Percentiles rank a stretch among this genome's conserved stretches.
phyloP scores from a whole-genome alignment of 2,329 filamentous ascomycete species.

The Mollisiaceae sp. region DNA sequence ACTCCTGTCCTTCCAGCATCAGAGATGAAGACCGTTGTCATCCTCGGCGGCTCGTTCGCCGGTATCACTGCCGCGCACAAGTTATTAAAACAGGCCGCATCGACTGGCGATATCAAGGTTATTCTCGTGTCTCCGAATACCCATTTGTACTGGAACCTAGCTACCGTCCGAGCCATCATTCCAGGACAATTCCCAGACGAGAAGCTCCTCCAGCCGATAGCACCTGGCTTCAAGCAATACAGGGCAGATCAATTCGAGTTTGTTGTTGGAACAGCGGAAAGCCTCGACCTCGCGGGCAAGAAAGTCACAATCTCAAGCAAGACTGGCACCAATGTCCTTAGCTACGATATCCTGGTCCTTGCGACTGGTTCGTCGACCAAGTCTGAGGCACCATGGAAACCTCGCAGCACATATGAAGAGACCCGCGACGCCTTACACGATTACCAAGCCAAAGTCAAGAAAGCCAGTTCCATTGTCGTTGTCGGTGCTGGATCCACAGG shows the following conservation, averaged over 20 bases:
- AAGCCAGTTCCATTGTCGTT: conserved; percentile 38
- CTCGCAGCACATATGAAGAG: conserved; percentile 47
- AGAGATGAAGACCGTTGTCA: conserved; percentile 40
- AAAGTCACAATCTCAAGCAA: conserved; percentile 49
- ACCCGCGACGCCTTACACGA: conserved; percentile 30
- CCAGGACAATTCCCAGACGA: conserved; percentile 50
- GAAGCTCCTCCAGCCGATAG: conserved; percentile 47
- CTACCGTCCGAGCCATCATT: conserved; percentile 53
- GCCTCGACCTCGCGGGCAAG: conserved; percentile 49
- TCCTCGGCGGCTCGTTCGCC: conserved; percentile 42
- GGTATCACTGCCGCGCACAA: conserved; percentile 42
- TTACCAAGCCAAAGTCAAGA: conserved; percentile 28
- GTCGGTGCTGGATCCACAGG: conserved; percentile 42
- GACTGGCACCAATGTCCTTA: conserved; percentile 40
- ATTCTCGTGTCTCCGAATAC: conserved; percentile 58
- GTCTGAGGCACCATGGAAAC: conserved; percentile 57
- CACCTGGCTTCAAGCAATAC: conserved; percentile 56
- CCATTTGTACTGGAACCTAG: conserved; percentile 57
- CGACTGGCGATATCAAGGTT: conserved; percentile 54
- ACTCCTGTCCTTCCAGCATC: conserved; percentile 1
- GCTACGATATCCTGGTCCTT: conserved; percentile 59
- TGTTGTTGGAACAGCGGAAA: conserved; percentile 53
- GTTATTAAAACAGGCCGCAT: conserved; percentile 39
- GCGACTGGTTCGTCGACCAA: conserved; percentile 56
- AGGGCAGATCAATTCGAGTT: conserved; percentile 54